Evolutionary conservation across 176 grass and related monocot genomes (phyloP).

Genomic region (Stipa capillata): DNA sequence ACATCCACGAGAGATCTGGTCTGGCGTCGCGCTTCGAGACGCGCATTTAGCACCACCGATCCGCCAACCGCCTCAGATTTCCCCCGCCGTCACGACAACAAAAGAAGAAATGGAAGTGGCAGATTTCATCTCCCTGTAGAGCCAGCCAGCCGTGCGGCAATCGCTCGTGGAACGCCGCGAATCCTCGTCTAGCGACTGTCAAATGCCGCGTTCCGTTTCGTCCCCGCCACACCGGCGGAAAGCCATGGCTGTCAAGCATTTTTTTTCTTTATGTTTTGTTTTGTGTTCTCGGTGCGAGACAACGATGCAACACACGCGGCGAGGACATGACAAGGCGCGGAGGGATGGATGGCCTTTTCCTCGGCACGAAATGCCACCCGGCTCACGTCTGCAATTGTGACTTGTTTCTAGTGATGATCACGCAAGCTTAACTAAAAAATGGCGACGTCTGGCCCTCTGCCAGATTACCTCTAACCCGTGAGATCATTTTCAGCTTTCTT

Average conservation of each 20-base stretch:
- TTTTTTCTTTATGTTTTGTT: background rate
- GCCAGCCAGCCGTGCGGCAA: background rate
- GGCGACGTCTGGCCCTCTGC: background rate
- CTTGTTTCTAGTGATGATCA: background rate
- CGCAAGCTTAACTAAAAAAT: background rate
- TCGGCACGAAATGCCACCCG: background rate
- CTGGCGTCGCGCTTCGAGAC: background rate
- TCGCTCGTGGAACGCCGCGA: background rate
- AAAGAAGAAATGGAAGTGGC: too few species aligned
- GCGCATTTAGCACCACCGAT: background rate
- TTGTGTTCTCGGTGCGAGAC: too few species aligned
- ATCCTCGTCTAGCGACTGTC: too few species aligned
- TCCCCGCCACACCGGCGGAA: background rate
- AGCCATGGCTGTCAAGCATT: background rate
- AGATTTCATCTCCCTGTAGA: too few species aligned
- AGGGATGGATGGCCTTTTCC: background rate
- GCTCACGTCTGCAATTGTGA: slow-evolving; percentile 1
- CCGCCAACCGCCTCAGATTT: background rate
- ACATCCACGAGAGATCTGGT: too few species aligned
- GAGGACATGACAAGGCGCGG: background rate
- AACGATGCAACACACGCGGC: background rate
- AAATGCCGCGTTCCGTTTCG: background rate
- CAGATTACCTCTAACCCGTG: background rate
- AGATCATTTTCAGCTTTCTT: background rate
- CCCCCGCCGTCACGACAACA: background rate